Percentiles rank a stretch among this genome's conserved stretches.
These are phyloP conservation scores for Arthroderma sp. DNA, from an alignment of 2,329 filamentous ascomycete genomes.

Conservation along the genomic window DNA sequence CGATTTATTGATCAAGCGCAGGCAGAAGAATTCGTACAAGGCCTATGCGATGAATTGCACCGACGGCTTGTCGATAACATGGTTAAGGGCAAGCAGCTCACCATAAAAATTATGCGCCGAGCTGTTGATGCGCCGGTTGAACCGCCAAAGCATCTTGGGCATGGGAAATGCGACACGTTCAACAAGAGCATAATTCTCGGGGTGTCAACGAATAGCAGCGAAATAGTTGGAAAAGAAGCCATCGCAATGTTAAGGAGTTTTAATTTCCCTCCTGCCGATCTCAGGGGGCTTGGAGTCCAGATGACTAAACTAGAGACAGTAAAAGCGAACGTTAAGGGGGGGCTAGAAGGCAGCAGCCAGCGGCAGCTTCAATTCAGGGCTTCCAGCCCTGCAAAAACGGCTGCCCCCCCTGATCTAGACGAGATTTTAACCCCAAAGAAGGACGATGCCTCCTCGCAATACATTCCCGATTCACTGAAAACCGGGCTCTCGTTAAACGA, in stretches of 20 bases:
- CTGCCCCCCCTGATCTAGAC: conserved; percentile 34
- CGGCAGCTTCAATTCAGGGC: conserved; percentile 59
- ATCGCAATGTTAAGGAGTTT: conserved; percentile 71
- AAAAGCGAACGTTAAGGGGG: conserved; percentile 43
- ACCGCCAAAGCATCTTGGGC: conserved; percentile 82
- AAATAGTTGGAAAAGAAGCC: conserved; percentile 64
- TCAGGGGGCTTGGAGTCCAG: conserved; percentile 84
- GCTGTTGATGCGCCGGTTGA: conserved; percentile 78
- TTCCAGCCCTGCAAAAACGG: conserved; percentile 14
- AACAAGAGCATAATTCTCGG: conserved; percentile 79
- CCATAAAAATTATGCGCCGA: conserved; percentile 88
- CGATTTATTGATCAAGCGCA: conserved; percentile 86
- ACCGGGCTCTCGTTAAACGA: conserved; percentile 23
- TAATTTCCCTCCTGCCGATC: conserved; percentile 74
- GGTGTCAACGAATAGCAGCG: conserved; percentile 64
- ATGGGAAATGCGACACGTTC: conserved; percentile 88
- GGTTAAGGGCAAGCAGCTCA: conserved; percentile 77
- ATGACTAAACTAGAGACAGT: conserved; percentile 83
- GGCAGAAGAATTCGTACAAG: conserved; percentile 80
- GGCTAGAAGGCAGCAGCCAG: conserved; percentile 56
- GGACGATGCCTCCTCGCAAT: conserved; percentile 14
- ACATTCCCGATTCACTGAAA: conserved; percentile 17
- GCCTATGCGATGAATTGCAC: conserved; percentile 72
- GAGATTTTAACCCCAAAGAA: conserved; percentile 32
- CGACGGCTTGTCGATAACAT: conserved; percentile 67